Base-by-base conservation (phyloP, 768 basidiomycete genomes). In the Collybiopsis confluens region DNA sequence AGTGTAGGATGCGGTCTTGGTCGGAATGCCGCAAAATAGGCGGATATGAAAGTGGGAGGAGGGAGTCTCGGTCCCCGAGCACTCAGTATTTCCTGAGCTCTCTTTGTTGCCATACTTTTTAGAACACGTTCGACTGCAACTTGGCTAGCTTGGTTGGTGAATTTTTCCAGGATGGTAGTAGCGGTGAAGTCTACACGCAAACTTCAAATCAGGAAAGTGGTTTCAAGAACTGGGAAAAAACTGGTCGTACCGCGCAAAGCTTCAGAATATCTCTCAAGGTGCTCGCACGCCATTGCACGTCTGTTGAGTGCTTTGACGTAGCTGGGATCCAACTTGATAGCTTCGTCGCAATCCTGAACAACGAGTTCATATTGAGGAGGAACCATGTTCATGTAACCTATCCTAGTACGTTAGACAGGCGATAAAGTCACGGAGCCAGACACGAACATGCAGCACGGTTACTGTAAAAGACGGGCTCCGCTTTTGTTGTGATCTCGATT, bases 11-110 rank as follows among this genome's bases (percentile, higher is more conserved):
- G 76, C 6, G 86, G 69, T 42, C 84, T 88, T 54, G 86, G 75
- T 59, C 97, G 85, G 88, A 98, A 98, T 8, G 97, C 97, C 55
- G 92, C 88, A 65, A 98, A 93, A 74, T 98, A 99, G 0, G 96
- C 90, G 11, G 88, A 86, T 59, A 97, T 88, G 70, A 99, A 97
- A 0, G 92, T 92, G 59, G 82, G 80, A 13, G 92, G 92, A 5
- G 96, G 96, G 24, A 98, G 74, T 53, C 86, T 82, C 1, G 86
- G 86, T 70, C 90, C 87, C 33, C 94, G 88, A 3, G 74, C 9
- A 44, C 77, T 67, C 20, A 95, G 70, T 41, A 92, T 86, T 57
- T 88, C 81, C 16, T 79, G 70, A 0, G 92, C 90, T 67, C 88
- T 86, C 62, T 83, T 74, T 1, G 77, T 70, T 0, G 96, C 79